Conservation (phyloP, 1,284 basidiomycete genomes). For the Amylostereum areolatum region DNA sequence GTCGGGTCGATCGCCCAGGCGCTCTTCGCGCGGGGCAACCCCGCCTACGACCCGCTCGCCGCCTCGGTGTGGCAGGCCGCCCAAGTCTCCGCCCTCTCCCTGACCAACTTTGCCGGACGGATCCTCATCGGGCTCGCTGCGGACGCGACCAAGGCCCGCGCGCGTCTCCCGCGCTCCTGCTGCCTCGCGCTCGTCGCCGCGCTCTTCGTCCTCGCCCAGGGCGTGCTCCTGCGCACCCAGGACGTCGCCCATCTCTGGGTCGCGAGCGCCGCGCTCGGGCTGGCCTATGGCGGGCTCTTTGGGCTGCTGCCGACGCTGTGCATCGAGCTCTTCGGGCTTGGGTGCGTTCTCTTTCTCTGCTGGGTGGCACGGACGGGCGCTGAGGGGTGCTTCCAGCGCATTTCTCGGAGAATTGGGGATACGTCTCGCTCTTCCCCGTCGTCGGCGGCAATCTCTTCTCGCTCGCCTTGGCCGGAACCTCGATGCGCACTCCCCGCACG, state of each 20-base stretch:
- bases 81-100: constrained; percentile 81
- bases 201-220: constrained; percentile 68
- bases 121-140: constrained; percentile 76
- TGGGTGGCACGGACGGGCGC: not conserved
- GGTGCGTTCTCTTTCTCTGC: constrained; percentile 34
- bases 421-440: constrained; percentile 69
- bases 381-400: constrained; percentile 37
- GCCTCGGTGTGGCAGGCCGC: constrained; percentile 77
- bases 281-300: constrained; percentile 77
- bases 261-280: constrained; percentile 66
- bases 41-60: constrained; percentile 56
- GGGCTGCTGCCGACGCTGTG: constrained; percentile 72
- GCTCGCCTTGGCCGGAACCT: constrained; percentile 72
- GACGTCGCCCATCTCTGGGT: constrained; percentile 66
- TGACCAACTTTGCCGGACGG: constrained; percentile 82
- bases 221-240: constrained; percentile 51
- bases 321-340: constrained; percentile 80
- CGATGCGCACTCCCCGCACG: constrained; percentile 56
- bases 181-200: constrained; percentile 63
- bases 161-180: constrained; percentile 62
- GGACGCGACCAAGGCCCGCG: constrained; percentile 60
- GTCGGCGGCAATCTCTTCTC: constrained; percentile 84
- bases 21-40: constrained; percentile 64
- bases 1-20: constrained; percentile 90
- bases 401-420: constrained; percentile 86